Base-by-base conservation (phyloP, 768 basidiomycete genomes). In the Tephrocybe rancida region DNA sequence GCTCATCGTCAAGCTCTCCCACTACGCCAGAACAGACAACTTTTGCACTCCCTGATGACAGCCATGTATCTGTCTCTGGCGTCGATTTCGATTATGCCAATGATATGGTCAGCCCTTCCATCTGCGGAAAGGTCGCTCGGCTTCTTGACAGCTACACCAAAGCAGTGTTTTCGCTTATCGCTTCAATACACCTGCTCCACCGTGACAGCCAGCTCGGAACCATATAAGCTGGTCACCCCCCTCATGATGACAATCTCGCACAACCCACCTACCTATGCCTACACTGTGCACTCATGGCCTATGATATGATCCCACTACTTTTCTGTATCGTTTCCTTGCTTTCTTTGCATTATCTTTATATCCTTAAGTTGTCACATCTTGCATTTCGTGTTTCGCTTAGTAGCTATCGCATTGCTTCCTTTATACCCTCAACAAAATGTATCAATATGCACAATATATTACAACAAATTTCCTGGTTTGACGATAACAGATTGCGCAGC, bases 1-100 rank as follows among this genome's bases (percentile, higher is more conserved):
- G 56, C 19, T 55, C 55, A 2, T 46, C 55, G 22, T 54, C 53
- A 3, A 61, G 54, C 27, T 51, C 56, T 10, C 56, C 48, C 4
- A 53, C 58, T 1, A 61, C 62, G 3, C 62, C 62, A 3, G 26
- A 30, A 2, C 16, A 52, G 5, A 32, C 38, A 18, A 39, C 42
- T 6, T 24, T 38, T 21, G 9, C 41, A 9, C 38, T 59, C 3
- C 54, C 56, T 27, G 53, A 35, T 37, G 42, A 45, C 24, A 13
- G 38, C 10, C 43, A 27, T 11, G 24, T 56, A 13, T 45, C 50
- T 1, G 44, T 56, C 5, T 53, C 44, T 35, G 57, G 50, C 29
- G 14, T 50, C 11, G 58, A 61, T 39, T 59, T 46, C 14, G n/a
- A 51, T 32, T 37, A 52, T 11, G 26, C 52, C 6, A 46, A 47